These are phyloP conservation scores for Candolleomyces eurysporus DNA, from an alignment of 768 basidiomycete species.

Conservation along the genomic window DNA sequence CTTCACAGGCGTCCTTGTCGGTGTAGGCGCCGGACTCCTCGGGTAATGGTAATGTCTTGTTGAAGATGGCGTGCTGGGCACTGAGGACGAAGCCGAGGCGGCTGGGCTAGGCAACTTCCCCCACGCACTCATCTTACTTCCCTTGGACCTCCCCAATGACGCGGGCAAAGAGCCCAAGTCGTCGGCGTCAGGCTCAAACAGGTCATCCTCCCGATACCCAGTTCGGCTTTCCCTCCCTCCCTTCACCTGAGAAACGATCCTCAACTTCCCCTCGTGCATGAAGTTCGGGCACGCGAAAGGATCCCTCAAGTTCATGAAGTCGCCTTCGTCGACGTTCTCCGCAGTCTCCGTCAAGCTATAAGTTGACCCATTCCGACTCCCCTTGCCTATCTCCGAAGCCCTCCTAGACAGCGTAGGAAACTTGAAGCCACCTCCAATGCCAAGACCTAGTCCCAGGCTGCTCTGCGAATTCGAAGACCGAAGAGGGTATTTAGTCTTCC, in stretches of 20 bases:
- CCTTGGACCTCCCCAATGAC: conserved; percentile 2
- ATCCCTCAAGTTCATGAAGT: conserved; percentile 33
- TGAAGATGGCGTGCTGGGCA: background rate
- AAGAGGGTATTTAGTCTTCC: conserved; percentile 14
- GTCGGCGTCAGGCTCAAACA: conserved; percentile 5
- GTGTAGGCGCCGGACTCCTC: background rate
- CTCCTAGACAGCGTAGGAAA: conserved; percentile 8
- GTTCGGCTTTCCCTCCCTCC: conserved; percentile 9
- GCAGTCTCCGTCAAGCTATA: conserved; percentile 1
- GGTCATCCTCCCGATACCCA: conserved; percentile 12
- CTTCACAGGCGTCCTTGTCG: conserved; percentile 2
- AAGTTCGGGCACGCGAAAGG: conserved; percentile 27
- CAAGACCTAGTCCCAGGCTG: conserved; percentile 9
- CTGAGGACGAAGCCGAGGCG: background rate
- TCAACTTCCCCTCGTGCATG: conserved; percentile 2
- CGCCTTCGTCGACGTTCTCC: conserved; percentile 15
- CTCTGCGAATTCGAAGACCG: conserved; percentile 10
- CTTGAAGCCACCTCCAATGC: conserved; percentile 6
- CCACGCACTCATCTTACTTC: conserved; percentile 24
- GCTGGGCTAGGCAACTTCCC: conserved; percentile 21
- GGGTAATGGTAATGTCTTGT: background rate
- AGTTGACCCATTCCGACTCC: background rate
- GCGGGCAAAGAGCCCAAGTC: background rate
- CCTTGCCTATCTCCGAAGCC: conserved; percentile 9
- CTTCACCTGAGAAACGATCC: conserved; percentile 4